Percentiles rank a stretch among this genome's conserved stretches.
These are phyloP conservation scores for Cudoniella acicularis DNA, from an alignment of 495 filamentous ascomycete genomes.

Conservation along the genomic window DNA sequence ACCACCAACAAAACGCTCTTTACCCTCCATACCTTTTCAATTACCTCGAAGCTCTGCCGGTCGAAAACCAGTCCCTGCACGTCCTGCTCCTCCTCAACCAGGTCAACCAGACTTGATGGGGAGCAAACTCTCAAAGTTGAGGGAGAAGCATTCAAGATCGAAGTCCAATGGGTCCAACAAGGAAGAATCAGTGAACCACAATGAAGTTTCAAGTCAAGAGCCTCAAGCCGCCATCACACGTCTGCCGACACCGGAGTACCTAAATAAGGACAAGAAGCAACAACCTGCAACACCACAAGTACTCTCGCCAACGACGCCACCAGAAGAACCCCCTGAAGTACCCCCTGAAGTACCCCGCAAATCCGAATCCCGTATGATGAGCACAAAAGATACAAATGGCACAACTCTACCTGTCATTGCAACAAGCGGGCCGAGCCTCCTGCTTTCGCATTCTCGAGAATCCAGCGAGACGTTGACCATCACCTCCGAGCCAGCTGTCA, in stretches of 20 bases:
- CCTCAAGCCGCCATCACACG: not conserved
- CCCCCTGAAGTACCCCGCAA: slow-evolving; percentile 12
- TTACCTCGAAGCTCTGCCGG: slow-evolving; percentile 16
- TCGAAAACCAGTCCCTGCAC: slow-evolving; percentile 20
- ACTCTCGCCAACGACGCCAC: slow-evolving; percentile 14
- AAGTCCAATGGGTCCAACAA: not conserved
- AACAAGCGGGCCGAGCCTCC: slow-evolving; percentile 1
- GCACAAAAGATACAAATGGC: not conserved
- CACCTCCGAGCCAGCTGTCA: slow-evolving; percentile 15
- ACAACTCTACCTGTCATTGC: too few relatives aligned
- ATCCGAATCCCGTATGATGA: slow-evolving; percentile 11
- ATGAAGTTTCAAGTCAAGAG: slow-evolving; percentile 13
- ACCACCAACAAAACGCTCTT: not conserved
- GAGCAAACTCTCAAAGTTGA: slow-evolving; percentile 22
- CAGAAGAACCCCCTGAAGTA: slow-evolving; percentile 9
- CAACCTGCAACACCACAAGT: slow-evolving; percentile 1
- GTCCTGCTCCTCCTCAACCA: slow-evolving; percentile 22
- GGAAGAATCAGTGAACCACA: not conserved
- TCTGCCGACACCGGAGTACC: slow-evolving; percentile 18
- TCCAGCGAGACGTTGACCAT: slow-evolving; percentile 21
- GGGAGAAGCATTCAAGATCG: slow-evolving; percentile 6
- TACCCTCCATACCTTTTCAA: slow-evolving; percentile 7
- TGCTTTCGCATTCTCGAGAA: slow-evolving; percentile 11
- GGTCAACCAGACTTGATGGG: slow-evolving; percentile 19
- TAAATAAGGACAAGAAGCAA: slow-evolving; percentile 12